Conservation (phyloP, 345 rosid genomes). For the Salix arbutifolia region DNA sequence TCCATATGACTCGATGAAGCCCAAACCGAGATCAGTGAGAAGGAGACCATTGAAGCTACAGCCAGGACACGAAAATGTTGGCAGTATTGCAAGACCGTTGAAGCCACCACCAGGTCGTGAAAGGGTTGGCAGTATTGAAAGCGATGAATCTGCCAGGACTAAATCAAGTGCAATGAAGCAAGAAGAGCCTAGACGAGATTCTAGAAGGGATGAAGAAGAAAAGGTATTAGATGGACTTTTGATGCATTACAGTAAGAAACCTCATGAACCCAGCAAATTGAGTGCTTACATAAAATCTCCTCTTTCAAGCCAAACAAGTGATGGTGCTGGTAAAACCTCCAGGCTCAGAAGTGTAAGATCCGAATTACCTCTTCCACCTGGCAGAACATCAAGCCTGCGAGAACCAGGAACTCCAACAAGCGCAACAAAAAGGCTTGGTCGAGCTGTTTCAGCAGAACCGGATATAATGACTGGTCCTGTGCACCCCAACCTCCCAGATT, state of each 20-base stretch:
- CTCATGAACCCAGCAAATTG: slow-evolving; percentile 12
- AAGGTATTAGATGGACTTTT: slow-evolving; percentile 34
- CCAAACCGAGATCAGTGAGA: slow-evolving; percentile 69
- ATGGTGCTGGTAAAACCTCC: neutral
- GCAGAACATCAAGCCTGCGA: slow-evolving; percentile 12
- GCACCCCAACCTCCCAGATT: slow-evolving; percentile 60
- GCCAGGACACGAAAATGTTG: slow-evolving; percentile 17
- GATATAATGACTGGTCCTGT: slow-evolving; percentile 30
- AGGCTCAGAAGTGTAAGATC: slow-evolving; percentile 18
- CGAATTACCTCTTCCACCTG: slow-evolving; percentile 22
- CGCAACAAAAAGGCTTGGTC: slow-evolving; percentile 18
- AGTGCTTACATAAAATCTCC: slow-evolving; percentile 15
- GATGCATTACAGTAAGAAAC: slow-evolving; percentile 36
- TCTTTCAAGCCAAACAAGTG: slow-evolving; percentile 10
- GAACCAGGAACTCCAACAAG: slow-evolving; percentile 9
- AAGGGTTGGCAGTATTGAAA: neutral
- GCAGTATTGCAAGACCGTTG: slow-evolving; percentile 9
- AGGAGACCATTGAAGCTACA: slow-evolving; percentile 37
- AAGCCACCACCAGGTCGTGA: slow-evolving; percentile 19
- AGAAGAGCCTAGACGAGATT: neutral
- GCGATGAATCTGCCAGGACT: neutral
- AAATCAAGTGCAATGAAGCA: slow-evolving; percentile 7
- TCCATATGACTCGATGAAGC: slow-evolving; percentile 25
- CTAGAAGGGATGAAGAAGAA: slow-evolving; percentile 31
- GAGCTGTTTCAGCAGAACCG: slow-evolving; percentile 32